Conservation (phyloP, 306 rosid species). For the Quillaja saponaria region DNA sequence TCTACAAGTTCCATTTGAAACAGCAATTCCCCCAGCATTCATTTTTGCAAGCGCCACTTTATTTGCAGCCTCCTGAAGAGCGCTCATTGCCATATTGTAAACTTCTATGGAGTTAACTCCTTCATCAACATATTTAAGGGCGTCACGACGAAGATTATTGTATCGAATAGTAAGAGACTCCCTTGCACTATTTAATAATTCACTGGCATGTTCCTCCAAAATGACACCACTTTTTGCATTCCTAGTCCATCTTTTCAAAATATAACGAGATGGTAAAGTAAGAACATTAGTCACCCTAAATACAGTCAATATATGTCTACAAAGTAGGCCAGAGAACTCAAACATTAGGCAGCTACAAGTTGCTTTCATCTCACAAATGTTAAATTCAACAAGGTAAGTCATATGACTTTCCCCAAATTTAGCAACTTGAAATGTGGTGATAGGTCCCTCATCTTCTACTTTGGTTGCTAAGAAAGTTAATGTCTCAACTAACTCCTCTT, state of each 20-base stretch:
- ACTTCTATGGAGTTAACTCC: constrained; percentile 29
- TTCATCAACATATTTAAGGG: constrained; percentile 35
- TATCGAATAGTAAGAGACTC: constrained; percentile 29
- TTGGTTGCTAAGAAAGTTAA: constrained; percentile 37
- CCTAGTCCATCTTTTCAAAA: constrained; percentile 42
- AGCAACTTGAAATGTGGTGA: constrained; percentile 27
- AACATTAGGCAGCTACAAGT: constrained; percentile 38
- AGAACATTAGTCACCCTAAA: constrained; percentile 45
- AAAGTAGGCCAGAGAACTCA: constrained; percentile 36
- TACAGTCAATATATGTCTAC: constrained; percentile 40
- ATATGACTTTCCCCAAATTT: constrained; percentile 36
- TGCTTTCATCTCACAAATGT: constrained; percentile 31
- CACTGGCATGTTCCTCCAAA: constrained; percentile 28
- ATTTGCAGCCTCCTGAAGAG: constrained; percentile 36
- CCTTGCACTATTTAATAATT: constrained; percentile 22
- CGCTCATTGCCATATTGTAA: constrained; percentile 25
- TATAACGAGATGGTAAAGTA: constrained; percentile 38
- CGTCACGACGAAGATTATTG: constrained; percentile 36
- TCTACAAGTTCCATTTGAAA: constrained; percentile 8
- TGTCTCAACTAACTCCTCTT: constrained; percentile 40
- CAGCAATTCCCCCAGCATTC: constrained; percentile 1
- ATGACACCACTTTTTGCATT: constrained; percentile 42
- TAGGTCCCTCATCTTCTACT: constrained; percentile 29
- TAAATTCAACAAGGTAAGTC: constrained; percentile 29
- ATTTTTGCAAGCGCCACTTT: constrained; percentile 24